Conservation (phyloP, 345 rosid species). For the Bruguiera sexangula region DNA sequence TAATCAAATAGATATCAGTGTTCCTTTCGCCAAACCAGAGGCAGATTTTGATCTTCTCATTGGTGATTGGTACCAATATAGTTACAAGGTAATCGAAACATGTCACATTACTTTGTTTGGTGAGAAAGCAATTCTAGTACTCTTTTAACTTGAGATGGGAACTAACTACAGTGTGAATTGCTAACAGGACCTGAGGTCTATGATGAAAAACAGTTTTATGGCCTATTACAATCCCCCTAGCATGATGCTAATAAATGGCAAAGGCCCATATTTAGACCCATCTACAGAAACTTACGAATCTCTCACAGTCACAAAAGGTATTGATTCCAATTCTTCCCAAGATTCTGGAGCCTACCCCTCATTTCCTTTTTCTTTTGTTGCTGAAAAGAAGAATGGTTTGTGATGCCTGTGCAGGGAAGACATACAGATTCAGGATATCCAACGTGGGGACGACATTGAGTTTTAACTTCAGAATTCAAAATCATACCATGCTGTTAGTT, state of each 20-base stretch:
- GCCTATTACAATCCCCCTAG: constrained; percentile 16
- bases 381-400: neutral
- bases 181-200: constrained; percentile 7
- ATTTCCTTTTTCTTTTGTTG: too few species aligned
- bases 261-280: constrained; percentile 18
- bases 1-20: constrained; percentile 1
- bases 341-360: too few species aligned
- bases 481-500: constrained; percentile 27
- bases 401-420: constrained; percentile 30
- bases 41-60: constrained; percentile 19
- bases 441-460: constrained; percentile 55
- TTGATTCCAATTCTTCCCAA: too few species aligned
- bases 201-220: neutral
- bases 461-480: constrained; percentile 46
- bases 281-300: constrained; percentile 17
- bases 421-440: constrained; percentile 51
- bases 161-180: too few species aligned
- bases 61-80: constrained; percentile 15
- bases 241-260: constrained; percentile 38
- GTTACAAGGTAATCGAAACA: constrained; percentile 33
- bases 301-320: constrained; percentile 37
- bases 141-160: too few species aligned
- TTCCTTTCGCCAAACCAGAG: constrained; percentile 19
- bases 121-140: too few species aligned
- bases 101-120: too few species aligned